phyloP scores from a whole-genome alignment of 257 asterid species.

The Fraxinus excelsior region DNA sequence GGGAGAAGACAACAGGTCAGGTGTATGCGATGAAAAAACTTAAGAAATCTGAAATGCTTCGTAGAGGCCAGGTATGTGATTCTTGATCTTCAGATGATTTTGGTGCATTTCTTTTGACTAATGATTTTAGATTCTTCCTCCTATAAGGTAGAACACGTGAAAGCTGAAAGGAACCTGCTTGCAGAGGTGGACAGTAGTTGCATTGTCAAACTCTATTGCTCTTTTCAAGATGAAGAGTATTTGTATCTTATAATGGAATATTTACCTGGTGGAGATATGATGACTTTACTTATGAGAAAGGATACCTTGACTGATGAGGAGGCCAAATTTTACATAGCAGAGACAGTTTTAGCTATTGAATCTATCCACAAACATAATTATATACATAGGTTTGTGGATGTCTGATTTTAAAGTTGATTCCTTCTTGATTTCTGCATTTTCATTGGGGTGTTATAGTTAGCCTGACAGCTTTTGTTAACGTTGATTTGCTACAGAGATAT shows the following conservation, averaged over 20 bases:
- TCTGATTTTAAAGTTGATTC: neutral
- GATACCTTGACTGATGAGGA: constrained; percentile 49
- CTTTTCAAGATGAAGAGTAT: constrained; percentile 52
- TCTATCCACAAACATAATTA: constrained; percentile 57
- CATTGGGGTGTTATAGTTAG: neutral
- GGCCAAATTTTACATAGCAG: constrained; percentile 58
- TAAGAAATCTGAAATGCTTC: constrained; percentile 57
- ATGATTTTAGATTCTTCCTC: constrained; percentile 18
- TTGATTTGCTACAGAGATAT: constrained; percentile 43
- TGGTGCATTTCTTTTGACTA: neutral
- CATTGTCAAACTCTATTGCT: constrained; percentile 51
- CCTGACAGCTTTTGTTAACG: constrained; percentile 17
- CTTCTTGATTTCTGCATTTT: neutral
- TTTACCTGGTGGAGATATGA: constrained; percentile 61
- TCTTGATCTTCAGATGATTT: constrained; percentile 18
- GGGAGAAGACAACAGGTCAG: constrained; percentile 48
- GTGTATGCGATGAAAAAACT: constrained; percentile 55
- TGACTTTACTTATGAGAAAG: constrained; percentile 59
- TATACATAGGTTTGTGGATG: constrained; percentile 43
- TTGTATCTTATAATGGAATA: constrained; percentile 56
- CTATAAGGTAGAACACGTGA: constrained; percentile 56
- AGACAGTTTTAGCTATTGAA: constrained; percentile 54
- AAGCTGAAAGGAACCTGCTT: constrained; percentile 58
- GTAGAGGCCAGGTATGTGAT: constrained; percentile 46
- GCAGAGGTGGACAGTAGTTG: constrained; percentile 54